These are phyloP conservation scores for Lasiodiplodia hormozganensis DNA, from an alignment of 2,329 filamentous ascomycete species.

Conservation along the genomic window DNA sequence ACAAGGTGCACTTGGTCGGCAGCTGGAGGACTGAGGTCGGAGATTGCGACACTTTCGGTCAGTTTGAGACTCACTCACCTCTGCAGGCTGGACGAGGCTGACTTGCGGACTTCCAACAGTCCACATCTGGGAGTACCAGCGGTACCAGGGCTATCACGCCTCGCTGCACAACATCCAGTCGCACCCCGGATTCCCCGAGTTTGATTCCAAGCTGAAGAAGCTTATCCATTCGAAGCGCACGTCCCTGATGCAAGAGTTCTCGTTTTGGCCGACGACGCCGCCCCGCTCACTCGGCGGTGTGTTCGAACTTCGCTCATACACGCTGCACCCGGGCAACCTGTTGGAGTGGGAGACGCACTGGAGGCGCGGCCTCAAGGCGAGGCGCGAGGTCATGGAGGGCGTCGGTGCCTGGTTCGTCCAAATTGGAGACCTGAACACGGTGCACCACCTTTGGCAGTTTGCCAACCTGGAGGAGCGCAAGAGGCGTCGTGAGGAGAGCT, in stretches of 20 bases:
- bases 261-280: slow-evolving; percentile 96
- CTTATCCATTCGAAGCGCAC: slow-evolving; percentile 84
- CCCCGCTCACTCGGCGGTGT: slow-evolving; percentile 89
- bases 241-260: slow-evolving; percentile 99
- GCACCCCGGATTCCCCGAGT: slow-evolving; percentile 83
- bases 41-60: slow-evolving; percentile 96
- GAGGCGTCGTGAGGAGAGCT: slow-evolving; percentile 88
- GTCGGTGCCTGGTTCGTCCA: slow-evolving; percentile 99
- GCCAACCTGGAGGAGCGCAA: slow-evolving; percentile 95
- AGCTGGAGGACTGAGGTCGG: slow-evolving; percentile 99
- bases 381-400: slow-evolving; percentile 97
- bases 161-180: slow-evolving; percentile 84
- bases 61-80: slow-evolving; percentile 37
- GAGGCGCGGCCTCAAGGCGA: slow-evolving; percentile 87
- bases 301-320: slow-evolving; percentile 97
- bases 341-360: slow-evolving; percentile 99
- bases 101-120: slow-evolving; percentile 64
- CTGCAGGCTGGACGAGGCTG: slow-evolving; percentile 22
- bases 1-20: slow-evolving; percentile 94
- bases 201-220: slow-evolving; percentile 83
- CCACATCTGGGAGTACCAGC: slow-evolving; percentile 99
- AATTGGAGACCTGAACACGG: slow-evolving; percentile 95
- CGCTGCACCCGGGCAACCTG: slow-evolving; percentile 91
- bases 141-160: slow-evolving; percentile 93
- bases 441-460: slow-evolving; percentile 99